A percentile compares a stretch with the other conserved stretches of the same genome.
These are phyloP conservation scores for Oxalis stricta DNA, from an alignment of 441 rosid genomes.

Conservation along the genomic window DNA sequence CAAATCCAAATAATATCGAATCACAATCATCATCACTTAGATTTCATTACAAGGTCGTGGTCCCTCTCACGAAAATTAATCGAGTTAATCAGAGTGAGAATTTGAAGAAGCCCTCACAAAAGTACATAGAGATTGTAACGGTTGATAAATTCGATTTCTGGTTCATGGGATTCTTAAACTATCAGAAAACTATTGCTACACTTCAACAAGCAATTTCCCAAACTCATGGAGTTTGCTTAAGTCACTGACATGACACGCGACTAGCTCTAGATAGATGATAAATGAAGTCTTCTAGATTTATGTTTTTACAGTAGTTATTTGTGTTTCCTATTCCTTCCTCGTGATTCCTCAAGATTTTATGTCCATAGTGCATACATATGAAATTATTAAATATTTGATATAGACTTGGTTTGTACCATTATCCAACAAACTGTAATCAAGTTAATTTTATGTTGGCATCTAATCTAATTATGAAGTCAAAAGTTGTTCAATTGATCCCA, in stretches of 20 bases:
- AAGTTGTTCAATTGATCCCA: no score
- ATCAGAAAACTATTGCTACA: constrained; percentile 34
- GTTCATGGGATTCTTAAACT: constrained; percentile 68
- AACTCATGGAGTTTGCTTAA: constrained; percentile 6
- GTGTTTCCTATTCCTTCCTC: no score
- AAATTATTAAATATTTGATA: no score
- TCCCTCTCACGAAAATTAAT: constrained; percentile 41
- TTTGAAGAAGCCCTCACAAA: constrained; percentile 40
- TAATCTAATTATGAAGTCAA: no score
- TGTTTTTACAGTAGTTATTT: no score
- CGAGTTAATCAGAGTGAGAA: constrained; percentile 37
- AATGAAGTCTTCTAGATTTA: no score
- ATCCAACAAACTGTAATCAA: no score
- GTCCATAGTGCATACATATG: no score
- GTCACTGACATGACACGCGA: neutral
- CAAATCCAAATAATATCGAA: constrained; percentile 49
- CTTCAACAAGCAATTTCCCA: constrained; percentile 28
- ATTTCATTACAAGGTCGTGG: constrained; percentile 33
- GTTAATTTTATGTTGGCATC: no score
- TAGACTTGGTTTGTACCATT: no score
- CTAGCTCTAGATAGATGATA: no score
- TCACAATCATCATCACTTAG: constrained; percentile 14
- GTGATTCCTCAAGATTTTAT: no score
- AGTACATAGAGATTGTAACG: constrained; percentile 50
- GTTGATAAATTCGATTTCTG: constrained; percentile 62